Conservation (phyloP, 2,329 filamentous ascomycete species). For the Neurospora sp. region DNA sequence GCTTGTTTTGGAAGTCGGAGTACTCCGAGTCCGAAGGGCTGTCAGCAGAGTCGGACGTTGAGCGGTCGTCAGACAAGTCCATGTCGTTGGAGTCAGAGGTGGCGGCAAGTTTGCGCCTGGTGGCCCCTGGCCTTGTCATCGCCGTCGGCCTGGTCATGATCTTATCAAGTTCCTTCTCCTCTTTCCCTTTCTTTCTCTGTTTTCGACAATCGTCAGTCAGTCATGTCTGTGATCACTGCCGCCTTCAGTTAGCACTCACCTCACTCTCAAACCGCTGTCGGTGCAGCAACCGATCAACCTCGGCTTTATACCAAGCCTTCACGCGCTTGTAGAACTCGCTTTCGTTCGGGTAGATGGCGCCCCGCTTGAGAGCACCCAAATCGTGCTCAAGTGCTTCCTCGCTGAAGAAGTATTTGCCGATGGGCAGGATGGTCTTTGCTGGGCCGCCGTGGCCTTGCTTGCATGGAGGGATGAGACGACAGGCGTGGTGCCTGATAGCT, state of each 20-base stretch:
- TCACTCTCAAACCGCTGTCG: neutral
- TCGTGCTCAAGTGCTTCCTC: slow-evolving; percentile 12
- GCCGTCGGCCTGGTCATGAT: neutral
- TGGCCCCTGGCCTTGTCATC: neutral
- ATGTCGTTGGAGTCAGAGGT: neutral
- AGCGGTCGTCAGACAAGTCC: neutral
- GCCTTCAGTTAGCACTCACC: slow-evolving; percentile 1
- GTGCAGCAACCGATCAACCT: slow-evolving; percentile 14
- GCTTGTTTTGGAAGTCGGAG: neutral
- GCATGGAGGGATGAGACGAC: slow-evolving; percentile 6
- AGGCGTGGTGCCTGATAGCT: neutral
- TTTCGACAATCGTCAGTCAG: neutral
- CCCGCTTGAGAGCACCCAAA: slow-evolving; percentile 9
- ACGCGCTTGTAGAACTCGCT: slow-evolving; percentile 13
- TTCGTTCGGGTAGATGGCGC: slow-evolving; percentile 7
- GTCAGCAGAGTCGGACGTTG: neutral
- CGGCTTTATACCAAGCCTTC: slow-evolving; percentile 18
- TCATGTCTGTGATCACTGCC: neutral
- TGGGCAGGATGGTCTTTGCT: neutral
- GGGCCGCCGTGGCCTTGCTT: slow-evolving; percentile 2
- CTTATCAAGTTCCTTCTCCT: neutral
- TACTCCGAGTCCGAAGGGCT: neutral
- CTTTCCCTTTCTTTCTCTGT: neutral
- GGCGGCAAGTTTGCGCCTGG: neutral
- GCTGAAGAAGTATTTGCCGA: slow-evolving; percentile 11